Conservation (phyloP, 106 monocot species). For the Hemerocallis citrina region DNA sequence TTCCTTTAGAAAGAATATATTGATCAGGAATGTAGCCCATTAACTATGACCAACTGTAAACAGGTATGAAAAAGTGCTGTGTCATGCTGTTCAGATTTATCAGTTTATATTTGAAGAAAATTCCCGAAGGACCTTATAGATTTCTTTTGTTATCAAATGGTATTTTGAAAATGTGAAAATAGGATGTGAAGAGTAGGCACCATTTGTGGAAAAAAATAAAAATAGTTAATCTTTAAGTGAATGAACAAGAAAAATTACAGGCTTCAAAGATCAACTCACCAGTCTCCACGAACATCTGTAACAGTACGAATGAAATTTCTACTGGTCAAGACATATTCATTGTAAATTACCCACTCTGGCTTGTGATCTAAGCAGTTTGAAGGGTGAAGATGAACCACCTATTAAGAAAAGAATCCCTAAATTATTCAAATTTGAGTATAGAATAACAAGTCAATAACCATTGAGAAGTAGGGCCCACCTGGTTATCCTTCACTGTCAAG, state of each 20-base stretch:
- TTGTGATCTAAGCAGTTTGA: slow-evolving; percentile 60
- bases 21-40: no score
- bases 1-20: no score
- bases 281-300: slow-evolving; percentile 58
- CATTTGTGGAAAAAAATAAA: no score
- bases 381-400: slow-evolving; percentile 69
- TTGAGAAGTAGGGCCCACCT: slow-evolving; percentile 18
- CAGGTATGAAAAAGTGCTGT: no score
- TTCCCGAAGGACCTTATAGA: no score
- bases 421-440: neutral
- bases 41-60: no score
- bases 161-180: no score
- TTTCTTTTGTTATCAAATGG: no score
- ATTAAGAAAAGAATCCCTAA: neutral
- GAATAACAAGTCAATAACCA: neutral
- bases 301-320: slow-evolving; percentile 70
- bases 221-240: no score
- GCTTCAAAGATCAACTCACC: slow-evolving; percentile 21
- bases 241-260: neutral
- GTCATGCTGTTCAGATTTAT: no score
- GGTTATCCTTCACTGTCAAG: slow-evolving; percentile 72
- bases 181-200: no score
- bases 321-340: slow-evolving; percentile 61
- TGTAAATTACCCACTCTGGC: slow-evolving; percentile 75
- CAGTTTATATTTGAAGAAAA: no score